Base-by-base conservation (phyloP, 371 early-diverging fungal genomes). In the Enterocytospora artemiae region DNA sequence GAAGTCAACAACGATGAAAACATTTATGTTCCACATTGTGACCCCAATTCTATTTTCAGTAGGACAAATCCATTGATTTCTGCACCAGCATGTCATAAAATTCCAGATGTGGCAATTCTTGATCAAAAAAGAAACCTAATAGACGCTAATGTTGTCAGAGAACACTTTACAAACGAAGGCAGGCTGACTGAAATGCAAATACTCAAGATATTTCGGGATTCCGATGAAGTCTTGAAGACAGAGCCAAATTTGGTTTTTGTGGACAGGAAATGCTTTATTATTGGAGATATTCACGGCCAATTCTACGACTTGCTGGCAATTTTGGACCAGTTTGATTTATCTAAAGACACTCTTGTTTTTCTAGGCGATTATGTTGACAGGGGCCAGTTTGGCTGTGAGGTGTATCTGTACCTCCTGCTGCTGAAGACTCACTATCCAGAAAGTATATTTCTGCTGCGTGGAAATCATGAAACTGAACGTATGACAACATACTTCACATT, bases 301-400 rank as follows among this genome's bases (percentile, higher is more conserved):
- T 74, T 55, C 43, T 72, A 74, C 56, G 76, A 76, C 48, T 56
- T 76, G 7, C 28, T 75, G 9, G 54, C 34, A 7, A 53, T 76
- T 50, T 20, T 27, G 84, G 44, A 57, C 16, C 16, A 39, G 1
- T 52, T 51, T 27, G 53, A 64, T 16, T n/a, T 54, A 3, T 28
- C 36, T 27, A 49, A 59, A 24, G 65, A 70, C 1, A 51, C 90
- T 89, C 68, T 69, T 12, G 16, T 69, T 49, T 93, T 93, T 77
- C 39, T 96, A 87, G 96, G 96, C 2, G 96, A 96, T 77, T 96
- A 94, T 76, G 96, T 96, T 0, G 96, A 94, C 77, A 81, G 96
- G 69, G 96, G 91, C n/a, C 86, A 86, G 66, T 89, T 89, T 73
- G 86, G 87, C 1, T 85, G 88, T 60, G 91, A 90, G 73, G 81